Conservation (phyloP, 352 stramenopile genomes). For the Aphanomyces cochlioides region DNA sequence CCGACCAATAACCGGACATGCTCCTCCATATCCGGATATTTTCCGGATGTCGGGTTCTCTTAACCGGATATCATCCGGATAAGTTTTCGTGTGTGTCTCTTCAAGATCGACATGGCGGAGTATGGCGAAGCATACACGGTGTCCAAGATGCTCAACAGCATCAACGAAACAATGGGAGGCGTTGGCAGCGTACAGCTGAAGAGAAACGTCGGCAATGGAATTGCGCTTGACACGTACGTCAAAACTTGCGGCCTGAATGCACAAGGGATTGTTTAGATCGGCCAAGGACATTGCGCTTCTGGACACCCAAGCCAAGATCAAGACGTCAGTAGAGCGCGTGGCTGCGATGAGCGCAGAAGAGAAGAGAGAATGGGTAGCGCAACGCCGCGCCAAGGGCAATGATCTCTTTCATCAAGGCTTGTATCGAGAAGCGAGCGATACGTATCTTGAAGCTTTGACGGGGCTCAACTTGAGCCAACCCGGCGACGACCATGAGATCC, state of each 20-base stretch:
- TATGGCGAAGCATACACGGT: constrained; percentile 63
- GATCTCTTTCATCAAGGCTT: constrained; percentile 44
- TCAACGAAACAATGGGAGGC: constrained; percentile 74
- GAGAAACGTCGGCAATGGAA: constrained; percentile 66
- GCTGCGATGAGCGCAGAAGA: constrained; percentile 37
- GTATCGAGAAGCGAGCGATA: constrained; percentile 54
- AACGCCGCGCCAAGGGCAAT: constrained; percentile 49
- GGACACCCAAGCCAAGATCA: constrained; percentile 70
- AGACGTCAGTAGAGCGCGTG: constrained; percentile 60
- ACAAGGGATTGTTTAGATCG: constrained; percentile 37
- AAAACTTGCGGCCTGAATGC: not conserved
- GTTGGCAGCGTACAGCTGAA: constrained; percentile 52
- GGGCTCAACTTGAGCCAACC: constrained; percentile 57
- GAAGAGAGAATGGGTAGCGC: constrained; percentile 46
- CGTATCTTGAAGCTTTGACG: constrained; percentile 66
- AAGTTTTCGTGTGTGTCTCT: not conserved
- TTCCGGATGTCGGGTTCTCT: not conserved
- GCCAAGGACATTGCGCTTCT: constrained; percentile 69
- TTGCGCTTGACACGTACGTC: constrained; percentile 52
- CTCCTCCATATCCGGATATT: not conserved
- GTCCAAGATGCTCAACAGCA: constrained; percentile 78
- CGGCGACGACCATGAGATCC: constrained; percentile 41
- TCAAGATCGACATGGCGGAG: not conserved
- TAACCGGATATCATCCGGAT: not conserved
- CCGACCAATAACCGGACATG: too few species aligned